phyloP scores from a whole-genome alignment of 1,284 basidiomycete genomes.

The Malassezia caprae region DNA sequence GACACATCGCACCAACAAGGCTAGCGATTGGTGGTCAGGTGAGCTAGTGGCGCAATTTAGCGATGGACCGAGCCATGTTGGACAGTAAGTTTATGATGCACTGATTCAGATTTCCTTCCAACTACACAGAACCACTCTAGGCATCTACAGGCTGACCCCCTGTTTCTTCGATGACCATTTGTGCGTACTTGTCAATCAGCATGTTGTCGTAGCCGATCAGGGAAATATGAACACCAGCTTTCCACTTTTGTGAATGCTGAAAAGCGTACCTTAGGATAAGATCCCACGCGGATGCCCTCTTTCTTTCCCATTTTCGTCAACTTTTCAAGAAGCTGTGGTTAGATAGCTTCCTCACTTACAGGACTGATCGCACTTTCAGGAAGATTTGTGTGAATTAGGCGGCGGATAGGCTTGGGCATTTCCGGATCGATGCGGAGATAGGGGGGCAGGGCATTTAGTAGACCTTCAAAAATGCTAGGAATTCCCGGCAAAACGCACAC shows the following conservation, averaged over 20 bases:
- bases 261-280: constrained; percentile 49
- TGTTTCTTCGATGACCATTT: constrained; percentile 49
- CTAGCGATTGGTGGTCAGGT: constrained; percentile 44
- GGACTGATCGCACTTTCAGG: constrained; percentile 55
- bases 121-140: constrained; percentile 14
- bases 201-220: constrained; percentile 60
- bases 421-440: constrained; percentile 50
- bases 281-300: constrained; percentile 71
- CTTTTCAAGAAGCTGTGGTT: constrained; percentile 55
- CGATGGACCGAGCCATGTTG: background rate
- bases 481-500: constrained; percentile 85
- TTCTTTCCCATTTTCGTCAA: constrained; percentile 65
- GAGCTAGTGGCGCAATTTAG: constrained; percentile 12
- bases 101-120: constrained; percentile 12
- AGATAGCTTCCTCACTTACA: constrained; percentile 58
- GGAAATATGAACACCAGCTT: constrained; percentile 59
- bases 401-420: constrained; percentile 26
- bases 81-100: background rate
- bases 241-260: constrained; percentile 49
- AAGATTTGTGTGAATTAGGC: constrained; percentile 52
- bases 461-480: constrained; percentile 64
- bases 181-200: constrained; percentile 4
- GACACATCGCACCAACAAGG: constrained; percentile 26
- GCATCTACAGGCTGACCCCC: constrained; percentile 53
- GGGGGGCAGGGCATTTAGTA: constrained; percentile 53